Evolutionary conservation across 169 alveolate species (phyloP).

Genomic region (Cystoisospora suis): DNA sequence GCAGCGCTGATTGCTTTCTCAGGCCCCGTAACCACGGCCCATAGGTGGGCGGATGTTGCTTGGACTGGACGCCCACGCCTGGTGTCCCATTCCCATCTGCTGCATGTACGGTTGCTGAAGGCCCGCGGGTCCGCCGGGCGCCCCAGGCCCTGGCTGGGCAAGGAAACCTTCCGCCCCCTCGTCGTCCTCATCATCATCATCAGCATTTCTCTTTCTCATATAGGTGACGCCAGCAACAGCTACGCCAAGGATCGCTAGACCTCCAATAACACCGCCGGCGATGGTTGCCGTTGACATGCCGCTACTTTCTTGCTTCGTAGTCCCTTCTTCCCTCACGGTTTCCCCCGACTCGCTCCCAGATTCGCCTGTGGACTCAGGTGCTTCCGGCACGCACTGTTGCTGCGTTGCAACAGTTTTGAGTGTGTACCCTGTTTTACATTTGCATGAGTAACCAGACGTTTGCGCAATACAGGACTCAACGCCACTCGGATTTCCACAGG

Average conservation of each 20-base stretch:
- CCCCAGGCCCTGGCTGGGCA: too few species aligned
- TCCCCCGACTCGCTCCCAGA: too few species aligned
- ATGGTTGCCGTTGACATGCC: background rate
- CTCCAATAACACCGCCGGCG: background rate
- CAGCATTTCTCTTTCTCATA: background rate
- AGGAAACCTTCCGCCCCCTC: too few species aligned
- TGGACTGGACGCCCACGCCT: too few species aligned
- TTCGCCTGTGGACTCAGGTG: background rate
- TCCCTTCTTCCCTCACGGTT: too few species aligned
- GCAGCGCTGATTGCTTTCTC: too few species aligned
- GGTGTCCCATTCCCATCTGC: too few species aligned
- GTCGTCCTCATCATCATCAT: background rate
- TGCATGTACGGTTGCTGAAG: too few species aligned
- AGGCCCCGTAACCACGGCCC: too few species aligned
- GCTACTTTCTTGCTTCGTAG: background rate
- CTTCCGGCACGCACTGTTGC: background rate
- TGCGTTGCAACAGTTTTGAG: background rate
- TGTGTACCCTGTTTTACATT: constrained; percentile 18
- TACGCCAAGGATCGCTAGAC: background rate
- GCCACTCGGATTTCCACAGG: background rate
- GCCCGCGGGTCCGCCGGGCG: too few species aligned
- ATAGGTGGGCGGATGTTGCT: too few species aligned
- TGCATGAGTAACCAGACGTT: background rate
- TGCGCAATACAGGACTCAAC: background rate
- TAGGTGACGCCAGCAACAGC: background rate